These are phyloP conservation scores for Tanacetum coccineum DNA, from an alignment of 129 eudicot species.

Conservation along the genomic window DNA sequence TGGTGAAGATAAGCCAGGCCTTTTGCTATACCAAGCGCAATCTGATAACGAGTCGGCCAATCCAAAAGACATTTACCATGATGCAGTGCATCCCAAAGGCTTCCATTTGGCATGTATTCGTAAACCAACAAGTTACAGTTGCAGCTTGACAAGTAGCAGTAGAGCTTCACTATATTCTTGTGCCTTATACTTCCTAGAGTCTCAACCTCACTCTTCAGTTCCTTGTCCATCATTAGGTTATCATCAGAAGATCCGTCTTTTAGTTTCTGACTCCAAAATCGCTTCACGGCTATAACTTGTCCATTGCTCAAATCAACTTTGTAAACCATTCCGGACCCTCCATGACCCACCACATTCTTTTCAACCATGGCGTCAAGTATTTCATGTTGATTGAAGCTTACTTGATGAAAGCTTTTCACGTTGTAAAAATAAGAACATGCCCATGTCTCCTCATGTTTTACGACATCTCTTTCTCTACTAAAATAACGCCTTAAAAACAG, in stretches of 20 bases:
- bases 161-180: conserved; percentile 83
- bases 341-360: conserved; percentile 74
- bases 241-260: conserved; percentile 56
- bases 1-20: conserved; percentile 92
- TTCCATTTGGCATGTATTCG: conserved; percentile 95
- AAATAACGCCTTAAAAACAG: conserved; percentile 56
- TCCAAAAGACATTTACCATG: conserved; percentile 54
- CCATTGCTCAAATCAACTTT: conserved; percentile 62
- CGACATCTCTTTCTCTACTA: conserved; percentile 34
- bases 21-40: conserved; percentile 87
- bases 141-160: conserved; percentile 59
- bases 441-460: conserved; percentile 50
- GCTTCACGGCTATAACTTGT: conserved; percentile 79
- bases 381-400: conserved; percentile 66
- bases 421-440: conserved; percentile 63
- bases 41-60: conserved; percentile 83
- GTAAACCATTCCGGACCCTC: conserved; percentile 93
- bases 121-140: conserved; percentile 85
- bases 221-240: conserved; percentile 47
- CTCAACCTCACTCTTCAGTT: conserved; percentile 76
- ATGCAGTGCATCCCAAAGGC: conserved; percentile 92
- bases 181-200: conserved; percentile 86
- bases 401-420: conserved; percentile 74
- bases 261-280: conserved; percentile 71
- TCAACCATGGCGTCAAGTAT: conserved; percentile 72